Evolutionary conservation across 2,329 filamentous ascomycete species (phyloP).

Genomic region (Botrytis aclada): DNA sequence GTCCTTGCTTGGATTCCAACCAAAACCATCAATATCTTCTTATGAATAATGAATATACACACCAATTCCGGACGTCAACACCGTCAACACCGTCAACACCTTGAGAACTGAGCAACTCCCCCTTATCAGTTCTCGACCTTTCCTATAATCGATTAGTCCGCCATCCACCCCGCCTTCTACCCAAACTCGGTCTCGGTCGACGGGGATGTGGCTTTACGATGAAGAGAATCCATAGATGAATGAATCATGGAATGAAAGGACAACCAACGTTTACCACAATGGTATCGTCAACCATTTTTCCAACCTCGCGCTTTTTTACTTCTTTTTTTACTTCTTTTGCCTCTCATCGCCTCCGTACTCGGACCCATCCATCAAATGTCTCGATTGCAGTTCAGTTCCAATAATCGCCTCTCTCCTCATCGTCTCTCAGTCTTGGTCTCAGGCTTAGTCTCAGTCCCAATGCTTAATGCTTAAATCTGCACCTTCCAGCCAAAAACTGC

Average conservation of each 20-base stretch:
- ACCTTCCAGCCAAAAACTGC: background rate
- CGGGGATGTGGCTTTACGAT: background rate
- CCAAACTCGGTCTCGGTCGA: background rate
- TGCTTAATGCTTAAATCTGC: background rate
- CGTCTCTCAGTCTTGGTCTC: background rate
- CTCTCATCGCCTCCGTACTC: background rate
- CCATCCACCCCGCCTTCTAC: slow-evolving; percentile 1
- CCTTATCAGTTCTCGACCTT: background rate
- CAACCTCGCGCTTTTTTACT: background rate
- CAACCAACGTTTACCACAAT: background rate
- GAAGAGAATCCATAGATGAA: background rate
- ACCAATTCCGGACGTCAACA: background rate
- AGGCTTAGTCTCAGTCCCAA: background rate
- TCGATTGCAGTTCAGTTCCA: background rate
- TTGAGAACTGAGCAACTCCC: background rate
- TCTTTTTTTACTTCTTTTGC: background rate
- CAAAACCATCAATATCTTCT: background rate
- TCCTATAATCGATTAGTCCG: background rate
- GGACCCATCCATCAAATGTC: background rate
- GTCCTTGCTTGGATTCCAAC: no score
- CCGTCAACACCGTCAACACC: background rate
- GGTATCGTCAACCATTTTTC: background rate
- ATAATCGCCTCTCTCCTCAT: background rate
- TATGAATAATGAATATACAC: background rate
- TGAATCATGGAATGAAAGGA: background rate